A percentile compares a stretch with the other conserved stretches of the same genome.
phyloP scores from a whole-genome alignment of 345 rosid species.

The Salix brachista region DNA sequence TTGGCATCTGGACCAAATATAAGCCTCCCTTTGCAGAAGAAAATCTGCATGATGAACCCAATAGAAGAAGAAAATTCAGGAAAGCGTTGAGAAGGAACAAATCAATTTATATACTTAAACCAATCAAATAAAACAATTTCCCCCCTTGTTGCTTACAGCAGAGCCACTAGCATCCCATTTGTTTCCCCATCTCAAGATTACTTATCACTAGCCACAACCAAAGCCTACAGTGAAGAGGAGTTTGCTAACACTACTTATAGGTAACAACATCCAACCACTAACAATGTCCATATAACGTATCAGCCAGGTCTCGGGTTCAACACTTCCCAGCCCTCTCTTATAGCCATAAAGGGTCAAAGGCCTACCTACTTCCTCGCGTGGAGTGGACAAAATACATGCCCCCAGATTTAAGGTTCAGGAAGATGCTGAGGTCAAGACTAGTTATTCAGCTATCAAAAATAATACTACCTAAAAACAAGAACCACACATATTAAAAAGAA shows the following conservation, averaged over 20 bases:
- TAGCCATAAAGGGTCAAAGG: background rate
- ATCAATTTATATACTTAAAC: background rate
- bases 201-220: background rate
- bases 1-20: conserved; percentile 54
- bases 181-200: background rate
- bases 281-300: background rate
- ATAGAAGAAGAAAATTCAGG: conserved; percentile 1
- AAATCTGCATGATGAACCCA: conserved; percentile 33
- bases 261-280: background rate
- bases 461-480: background rate
- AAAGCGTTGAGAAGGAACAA: background rate
- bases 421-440: background rate
- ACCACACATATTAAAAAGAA: background rate
- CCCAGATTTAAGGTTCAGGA: background rate
- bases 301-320: background rate
- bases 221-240: background rate
- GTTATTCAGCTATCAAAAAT: background rate
- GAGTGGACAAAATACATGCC: background rate
- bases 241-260: background rate
- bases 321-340: background rate
- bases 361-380: background rate
- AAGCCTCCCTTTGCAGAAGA: conserved; percentile 41
- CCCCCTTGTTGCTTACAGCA: background rate
- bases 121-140: background rate
- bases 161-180: background rate